Percentiles rank a stretch among this genome's conserved stretches.
phyloP scores from a whole-genome alignment of 192 early-diverging fungal genomes.

The Phycomyces nitens region DNA sequence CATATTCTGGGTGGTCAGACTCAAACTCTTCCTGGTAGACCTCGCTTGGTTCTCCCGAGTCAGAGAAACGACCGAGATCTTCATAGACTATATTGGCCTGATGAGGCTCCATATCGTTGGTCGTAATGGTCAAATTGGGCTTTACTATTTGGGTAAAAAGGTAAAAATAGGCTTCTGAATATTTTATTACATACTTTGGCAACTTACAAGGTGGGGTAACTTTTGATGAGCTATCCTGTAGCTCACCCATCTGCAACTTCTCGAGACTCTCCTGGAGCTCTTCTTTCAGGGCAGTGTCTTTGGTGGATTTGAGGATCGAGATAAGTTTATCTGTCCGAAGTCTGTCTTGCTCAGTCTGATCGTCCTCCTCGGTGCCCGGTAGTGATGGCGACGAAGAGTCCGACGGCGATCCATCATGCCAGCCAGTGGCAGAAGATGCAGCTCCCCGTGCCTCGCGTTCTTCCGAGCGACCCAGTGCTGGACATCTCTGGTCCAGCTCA shows the following conservation, averaged over 20 bases:
- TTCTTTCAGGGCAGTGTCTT: conserved; percentile 21
- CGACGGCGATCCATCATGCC: conserved; percentile 9
- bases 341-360: background rate
- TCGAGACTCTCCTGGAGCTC: conserved; percentile 21
- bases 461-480: background rate
- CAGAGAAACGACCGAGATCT: conserved; percentile 45
- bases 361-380: conserved; percentile 4
- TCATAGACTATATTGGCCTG: conserved; percentile 37
- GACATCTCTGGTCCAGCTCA: conserved; percentile 24
- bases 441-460: conserved; percentile 13
- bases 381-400: background rate
- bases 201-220: too few species aligned
- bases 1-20: conserved; percentile 28
- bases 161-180: too few species aligned
- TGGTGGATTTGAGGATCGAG: conserved; percentile 25
- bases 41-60: conserved; percentile 16
- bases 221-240: background rate
- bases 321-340: conserved; percentile 24
- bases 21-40: conserved; percentile 38
- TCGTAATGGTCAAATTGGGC: conserved; percentile 6
- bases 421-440: conserved; percentile 17
- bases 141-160: background rate
- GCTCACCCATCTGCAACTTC: conserved; percentile 2
- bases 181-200: too few species aligned
- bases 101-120: background rate